A percentile compares a stretch with the other conserved stretches of the same genome.
Conservation (phyloP, 805 yeast species). For the Saccharomycopsis sp. region DNA sequence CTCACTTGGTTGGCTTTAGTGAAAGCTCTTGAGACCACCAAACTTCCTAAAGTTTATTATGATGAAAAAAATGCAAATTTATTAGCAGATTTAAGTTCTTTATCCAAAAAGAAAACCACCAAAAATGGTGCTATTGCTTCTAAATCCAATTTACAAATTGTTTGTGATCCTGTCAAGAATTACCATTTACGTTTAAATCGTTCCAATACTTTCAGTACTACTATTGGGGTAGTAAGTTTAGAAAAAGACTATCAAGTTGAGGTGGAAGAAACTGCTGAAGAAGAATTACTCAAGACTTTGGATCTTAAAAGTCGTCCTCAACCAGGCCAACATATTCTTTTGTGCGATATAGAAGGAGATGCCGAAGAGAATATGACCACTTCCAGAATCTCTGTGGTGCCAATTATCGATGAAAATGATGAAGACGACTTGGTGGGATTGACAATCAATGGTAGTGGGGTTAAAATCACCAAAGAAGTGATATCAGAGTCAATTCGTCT, state of each 20-base stretch:
- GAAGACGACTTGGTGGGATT: slow-evolving; percentile 32
- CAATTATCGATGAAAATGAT: slow-evolving; percentile 20
- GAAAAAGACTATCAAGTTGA: slow-evolving; percentile 28
- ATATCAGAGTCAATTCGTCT: neutral
- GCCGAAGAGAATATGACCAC: slow-evolving; percentile 60
- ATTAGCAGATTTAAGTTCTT: slow-evolving; percentile 6
- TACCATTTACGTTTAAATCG: slow-evolving; percentile 31
- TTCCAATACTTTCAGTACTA: slow-evolving; percentile 32
- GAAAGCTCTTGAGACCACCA: slow-evolving; percentile 46
- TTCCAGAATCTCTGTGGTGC: slow-evolving; percentile 41
- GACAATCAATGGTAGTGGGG: slow-evolving; percentile 39
- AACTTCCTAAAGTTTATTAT: slow-evolving; percentile 57
- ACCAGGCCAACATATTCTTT: slow-evolving; percentile 27
- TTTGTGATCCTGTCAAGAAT: slow-evolving; percentile 41
- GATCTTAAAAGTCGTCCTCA: neutral
- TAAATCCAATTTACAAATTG: slow-evolving; percentile 39
- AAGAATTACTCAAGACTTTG: neutral
- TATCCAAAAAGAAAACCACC: slow-evolving; percentile 31
- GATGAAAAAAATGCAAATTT: slow-evolving; percentile 43
- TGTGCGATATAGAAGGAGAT: slow-evolving; percentile 77
- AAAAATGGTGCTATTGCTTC: slow-evolving; percentile 43
- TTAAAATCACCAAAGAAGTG: slow-evolving; percentile 33
- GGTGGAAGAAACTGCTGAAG: slow-evolving; percentile 22
- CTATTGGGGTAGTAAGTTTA: slow-evolving; percentile 49
- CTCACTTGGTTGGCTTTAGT: slow-evolving; percentile 60